Percentiles rank a stretch among this genome's conserved stretches.
Evolutionary conservation across 257 asterid genomes (phyloP).

Genomic region (Solanum pennellii): DNA sequence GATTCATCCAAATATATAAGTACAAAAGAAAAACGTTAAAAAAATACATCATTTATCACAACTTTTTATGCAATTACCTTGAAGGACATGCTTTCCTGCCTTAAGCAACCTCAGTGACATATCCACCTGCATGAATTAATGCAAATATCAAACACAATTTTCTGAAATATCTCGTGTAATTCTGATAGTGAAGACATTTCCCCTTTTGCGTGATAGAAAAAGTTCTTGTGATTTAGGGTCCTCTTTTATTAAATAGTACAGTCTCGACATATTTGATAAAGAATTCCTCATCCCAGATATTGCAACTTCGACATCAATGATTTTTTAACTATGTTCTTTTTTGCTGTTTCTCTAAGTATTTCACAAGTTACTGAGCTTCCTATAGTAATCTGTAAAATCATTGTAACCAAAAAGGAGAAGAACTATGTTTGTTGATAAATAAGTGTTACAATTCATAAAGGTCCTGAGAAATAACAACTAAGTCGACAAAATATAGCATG

Average conservation of each 20-base stretch:
- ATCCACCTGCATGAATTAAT: constrained; percentile 55
- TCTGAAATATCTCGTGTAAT: not conserved
- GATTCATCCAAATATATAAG: not conserved
- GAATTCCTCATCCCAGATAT: not conserved
- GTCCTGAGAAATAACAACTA: not conserved
- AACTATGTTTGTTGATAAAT: not conserved
- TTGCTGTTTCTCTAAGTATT: not conserved
- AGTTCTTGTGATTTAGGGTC: not conserved
- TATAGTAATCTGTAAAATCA: too few species aligned
- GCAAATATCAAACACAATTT: not conserved
- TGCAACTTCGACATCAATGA: not conserved
- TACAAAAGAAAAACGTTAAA: not conserved
- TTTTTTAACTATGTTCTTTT: not conserved
- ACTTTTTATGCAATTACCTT: constrained; percentile 43
- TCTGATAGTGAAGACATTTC: not conserved
- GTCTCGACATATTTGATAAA: not conserved
- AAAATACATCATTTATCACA: not conserved
- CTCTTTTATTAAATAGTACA: not conserved
- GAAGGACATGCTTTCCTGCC: constrained; percentile 90
- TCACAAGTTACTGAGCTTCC: too few species aligned
- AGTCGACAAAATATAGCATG: not conserved
- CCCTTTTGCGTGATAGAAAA: not conserved
- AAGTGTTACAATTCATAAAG: not conserved
- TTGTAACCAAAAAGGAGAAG: not conserved
- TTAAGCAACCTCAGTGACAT: constrained; percentile 72